phyloP scores from a whole-genome alignment of 2,329 filamentous ascomycete species.

The Colletotrichum horii region DNA sequence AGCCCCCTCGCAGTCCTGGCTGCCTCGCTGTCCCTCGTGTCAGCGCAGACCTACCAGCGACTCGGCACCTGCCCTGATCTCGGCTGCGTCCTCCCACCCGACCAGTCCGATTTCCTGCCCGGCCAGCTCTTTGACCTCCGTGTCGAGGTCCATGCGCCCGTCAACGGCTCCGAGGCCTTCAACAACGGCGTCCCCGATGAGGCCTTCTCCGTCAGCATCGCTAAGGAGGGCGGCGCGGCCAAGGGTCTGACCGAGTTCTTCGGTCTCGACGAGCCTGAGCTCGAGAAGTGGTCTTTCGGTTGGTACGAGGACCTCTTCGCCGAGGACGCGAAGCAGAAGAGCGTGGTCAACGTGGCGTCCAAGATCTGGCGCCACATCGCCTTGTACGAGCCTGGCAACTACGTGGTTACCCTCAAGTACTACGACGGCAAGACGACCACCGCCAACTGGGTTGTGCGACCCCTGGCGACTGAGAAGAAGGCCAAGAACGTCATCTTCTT shows the following conservation, averaged over 20 bases:
- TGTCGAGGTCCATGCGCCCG: slow-evolving; percentile 80
- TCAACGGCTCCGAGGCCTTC: slow-evolving; percentile 82
- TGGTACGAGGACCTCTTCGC: slow-evolving; percentile 89
- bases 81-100: slow-evolving; percentile 65
- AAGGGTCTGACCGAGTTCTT: slow-evolving; percentile 71
- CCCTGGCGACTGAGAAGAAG: slow-evolving; percentile 71
- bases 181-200: slow-evolving; percentile 72
- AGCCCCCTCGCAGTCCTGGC: slow-evolving; percentile 37
- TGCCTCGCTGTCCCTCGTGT: slow-evolving; percentile 43
- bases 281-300: slow-evolving; percentile 84
- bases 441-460: slow-evolving; percentile 79
- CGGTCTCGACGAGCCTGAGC: slow-evolving; percentile 73
- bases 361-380: slow-evolving; percentile 80
- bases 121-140: slow-evolving; percentile 86
- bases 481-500: slow-evolving; percentile 88
- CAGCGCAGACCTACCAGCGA: slow-evolving; percentile 64
- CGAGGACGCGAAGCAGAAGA: slow-evolving; percentile 70
- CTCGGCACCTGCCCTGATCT: slow-evolving; percentile 64
- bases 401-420: slow-evolving; percentile 78
- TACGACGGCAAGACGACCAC: slow-evolving; percentile 74
- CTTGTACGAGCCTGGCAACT: slow-evolving; percentile 79
- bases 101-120: slow-evolving; percentile 79
- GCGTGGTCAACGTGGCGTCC: slow-evolving; percentile 78
- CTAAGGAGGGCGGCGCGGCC: slow-evolving; percentile 62
- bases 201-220: slow-evolving; percentile 76